Base-by-base conservation (phyloP, 345 rosid genomes). In the Bretschneidera sinensis region DNA sequence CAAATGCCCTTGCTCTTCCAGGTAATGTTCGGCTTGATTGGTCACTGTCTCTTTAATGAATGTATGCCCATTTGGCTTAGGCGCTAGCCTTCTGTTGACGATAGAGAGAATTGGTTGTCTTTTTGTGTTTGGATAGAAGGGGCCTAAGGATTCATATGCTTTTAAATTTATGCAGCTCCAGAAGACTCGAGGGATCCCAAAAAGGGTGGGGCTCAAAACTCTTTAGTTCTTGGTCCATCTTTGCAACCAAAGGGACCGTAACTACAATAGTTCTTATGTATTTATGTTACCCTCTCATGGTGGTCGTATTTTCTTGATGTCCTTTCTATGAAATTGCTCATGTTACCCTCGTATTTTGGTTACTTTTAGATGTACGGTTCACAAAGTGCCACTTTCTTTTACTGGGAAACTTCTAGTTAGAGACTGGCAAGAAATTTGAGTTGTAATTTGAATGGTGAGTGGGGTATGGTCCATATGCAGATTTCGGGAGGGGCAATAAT, bases 191-290 rank as follows among this genome's bases (percentile, higher is more conserved):
- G 68, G 66, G 76, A 67, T 76, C 43, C 71, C 17, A 82, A 70
- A n/a, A 81, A 77, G 78, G 67, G 74, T 54, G 85, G 74, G 51
- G 62, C 76, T 34, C 90, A 81, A 67, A 94, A 70, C 74, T 82
- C 96, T 51, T 63, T 88, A 54, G 78, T 78, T 68, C 86, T 85
- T 73, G 99, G 96, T 75, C 99, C 96, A 63, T 82, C 94, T 73
- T 16, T 81, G 52, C 94, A 79, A 63, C 74, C 88, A 20, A 88
- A 78, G 64, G 82, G 79, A 67, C 62, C 25, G 92, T 86, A 65
- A 78, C 91, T 80, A 16, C 60, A 59, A 17, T 24, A 24, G 20
- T n/a, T 24, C 54, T 67, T 55, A 7, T 45, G 7, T 45, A 51
- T 4, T 65, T 21, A 24, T 55, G n/a, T 35, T 56, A 23, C n/a